These are phyloP conservation scores for Ganoderma resinaceum DNA, from an alignment of 1,284 basidiomycete species.

Conservation along the genomic window DNA sequence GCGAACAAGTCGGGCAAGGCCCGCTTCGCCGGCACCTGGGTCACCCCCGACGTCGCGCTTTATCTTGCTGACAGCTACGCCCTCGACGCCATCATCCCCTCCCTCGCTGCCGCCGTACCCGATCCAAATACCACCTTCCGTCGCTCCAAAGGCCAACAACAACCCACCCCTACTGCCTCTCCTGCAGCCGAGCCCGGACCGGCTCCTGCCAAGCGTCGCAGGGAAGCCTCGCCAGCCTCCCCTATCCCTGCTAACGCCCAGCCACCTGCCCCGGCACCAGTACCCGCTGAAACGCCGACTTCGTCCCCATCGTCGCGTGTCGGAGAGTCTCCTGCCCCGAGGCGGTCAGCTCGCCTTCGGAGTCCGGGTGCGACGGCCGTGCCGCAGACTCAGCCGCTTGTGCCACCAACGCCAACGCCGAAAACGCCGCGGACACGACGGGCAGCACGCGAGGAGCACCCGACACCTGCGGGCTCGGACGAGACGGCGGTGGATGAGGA, in stretches of 20 bases:
- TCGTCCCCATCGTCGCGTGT: conserved; percentile 37
- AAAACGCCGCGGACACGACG: conserved; percentile 49
- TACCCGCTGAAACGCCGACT: conserved; percentile 23
- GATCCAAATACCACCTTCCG: conserved; percentile 82
- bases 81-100: conserved; percentile 65
- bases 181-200: conserved; percentile 42
- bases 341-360: conserved; percentile 62
- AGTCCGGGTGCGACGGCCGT: conserved; percentile 42
- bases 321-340: conserved; percentile 34
- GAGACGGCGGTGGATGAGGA: conserved; percentile 71
- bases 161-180: conserved; percentile 41
- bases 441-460: conserved; percentile 45
- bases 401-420: conserved; percentile 38
- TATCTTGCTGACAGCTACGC: conserved; percentile 67
- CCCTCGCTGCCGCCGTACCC: conserved; percentile 78
- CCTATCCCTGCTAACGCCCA: conserved; percentile 24
- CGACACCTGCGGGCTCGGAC: conserved; percentile 63
- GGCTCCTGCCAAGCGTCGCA: conserved; percentile 67
- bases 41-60: conserved; percentile 75
- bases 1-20: conserved; percentile 84
- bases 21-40: conserved; percentile 93
- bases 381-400: conserved; percentile 42
- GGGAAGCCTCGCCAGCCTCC: conserved; percentile 61
- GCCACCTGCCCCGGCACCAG: conserved; percentile 18
- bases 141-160: conserved; percentile 53